Evolutionary conservation across 2,329 filamentous ascomycete species (phyloP), one percentile per base, ranked within the genome.

Genomic region (Pseudogymnoascus sp.): DNA sequence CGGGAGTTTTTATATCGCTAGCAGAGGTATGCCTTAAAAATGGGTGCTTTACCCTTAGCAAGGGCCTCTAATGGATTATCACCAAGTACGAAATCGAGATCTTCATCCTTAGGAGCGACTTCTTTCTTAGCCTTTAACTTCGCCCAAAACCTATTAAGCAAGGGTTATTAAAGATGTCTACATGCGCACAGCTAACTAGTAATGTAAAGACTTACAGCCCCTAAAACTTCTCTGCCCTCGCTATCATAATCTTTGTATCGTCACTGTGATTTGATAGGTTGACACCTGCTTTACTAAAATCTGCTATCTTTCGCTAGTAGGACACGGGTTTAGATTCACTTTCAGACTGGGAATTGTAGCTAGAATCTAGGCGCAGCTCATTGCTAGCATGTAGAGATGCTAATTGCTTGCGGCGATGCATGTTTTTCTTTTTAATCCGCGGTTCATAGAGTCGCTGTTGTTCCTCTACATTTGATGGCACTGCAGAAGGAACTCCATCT

Each of bases 21-120:
- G 26, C 63, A 37, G 39, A 70, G 62, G 60, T 68, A 70, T 29
- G 41, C 62, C 62, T 70, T 68, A 49, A 69, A 69, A 37, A 66
- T 49, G 37, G 59, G 60, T 19, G 63, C 63, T 60, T 69, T 35
- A 45, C 52, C 61, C 64, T 61, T 38, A n/a, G 55, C 43, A 41
- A 66, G 62, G 37, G 65, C 62, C 38, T 55, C 61, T 19, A 35
- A 38, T 59, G 41, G 61, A 64, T 68, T 61, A 14, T 52, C 23
- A 21, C 23, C 19, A 49, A 61, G 23, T 29, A 49, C 31, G 14
- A 49, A 52, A 49, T 41, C 12, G 3, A 23, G 60, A 14, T 49
- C 38, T 23, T 38, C 39, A 29, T 12, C 35, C 60, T 52, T n/a
- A 12, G 14, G 29, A 55, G 60, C 41, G 26, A 4, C 45, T 16